Conservation (phyloP, 1,139 yeast species). For the Schizosaccharomyces versatilis region DNA sequence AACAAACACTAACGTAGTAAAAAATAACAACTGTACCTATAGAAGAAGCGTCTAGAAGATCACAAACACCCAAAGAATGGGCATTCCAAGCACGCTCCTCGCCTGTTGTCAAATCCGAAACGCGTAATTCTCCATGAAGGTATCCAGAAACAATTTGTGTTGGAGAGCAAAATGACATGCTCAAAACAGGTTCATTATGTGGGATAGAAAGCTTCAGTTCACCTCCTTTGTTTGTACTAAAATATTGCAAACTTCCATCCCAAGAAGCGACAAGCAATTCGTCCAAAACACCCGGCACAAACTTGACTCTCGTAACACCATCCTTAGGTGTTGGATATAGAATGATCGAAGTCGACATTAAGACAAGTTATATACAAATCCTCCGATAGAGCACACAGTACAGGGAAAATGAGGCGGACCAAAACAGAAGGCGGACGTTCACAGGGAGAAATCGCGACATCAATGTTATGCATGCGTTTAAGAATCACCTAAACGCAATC, state of each 20-base stretch:
- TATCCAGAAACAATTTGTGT: constrained; percentile 9
- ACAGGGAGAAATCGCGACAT: too few relatives aligned
- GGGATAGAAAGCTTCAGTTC: too few relatives aligned
- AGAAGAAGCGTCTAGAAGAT: constrained; percentile 7
- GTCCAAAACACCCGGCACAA: constrained; percentile 7
- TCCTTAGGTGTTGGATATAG: constrained; percentile 5
- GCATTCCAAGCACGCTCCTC: constrained; percentile 17
- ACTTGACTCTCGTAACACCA: constrained; percentile 9
- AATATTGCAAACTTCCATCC: constrained; percentile 19
- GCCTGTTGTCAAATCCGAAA: constrained; percentile 18
- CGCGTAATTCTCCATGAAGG: constrained; percentile 11
- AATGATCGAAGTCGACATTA: too few relatives aligned
- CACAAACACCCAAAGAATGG: constrained; percentile 11
- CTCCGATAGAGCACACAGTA: too few relatives aligned
- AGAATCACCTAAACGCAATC: too few relatives aligned
- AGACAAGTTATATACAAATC: too few relatives aligned
- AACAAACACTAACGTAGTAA: constrained; percentile 5
- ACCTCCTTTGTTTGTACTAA: constrained; percentile 12
- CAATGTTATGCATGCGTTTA: too few relatives aligned
- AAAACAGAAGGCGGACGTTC: too few relatives aligned
- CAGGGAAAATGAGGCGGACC: too few relatives aligned
- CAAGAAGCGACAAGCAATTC: constrained; percentile 20
- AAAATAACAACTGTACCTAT: constrained; percentile 10
- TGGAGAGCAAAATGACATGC: neutral
- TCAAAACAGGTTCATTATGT: too few relatives aligned